Evolutionary conservation across 2,329 filamentous ascomycete genomes (phyloP), one percentile per base, ranked within the genome.

Genomic region (Apiospora pterosperma): DNA sequence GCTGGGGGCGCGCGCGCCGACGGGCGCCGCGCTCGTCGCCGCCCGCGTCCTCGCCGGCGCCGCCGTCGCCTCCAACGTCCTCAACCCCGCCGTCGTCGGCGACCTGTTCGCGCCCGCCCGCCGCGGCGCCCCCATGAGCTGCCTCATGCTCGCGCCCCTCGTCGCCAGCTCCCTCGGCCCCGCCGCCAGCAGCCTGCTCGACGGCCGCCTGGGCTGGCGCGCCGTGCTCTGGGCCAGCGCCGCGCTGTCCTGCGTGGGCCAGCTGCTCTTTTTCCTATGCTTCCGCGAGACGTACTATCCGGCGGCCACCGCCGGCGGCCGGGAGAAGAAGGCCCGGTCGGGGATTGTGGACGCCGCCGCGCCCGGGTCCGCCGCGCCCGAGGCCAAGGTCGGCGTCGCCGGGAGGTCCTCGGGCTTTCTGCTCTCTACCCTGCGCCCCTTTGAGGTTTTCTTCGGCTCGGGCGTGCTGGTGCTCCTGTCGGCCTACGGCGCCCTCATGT

Each of bases 221-320:
- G 71, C 73, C 59, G 80, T 85, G 0, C 72, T 89, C 4, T 83
- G 82, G 77, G 80, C 86, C 64, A 79, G 80, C 10, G 81, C 79
- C 2, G 77, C 69, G 0, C 70, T 88, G 38, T 82, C 85, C 0
- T 71, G 77, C 5, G 66, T 77, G 2, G 85, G 82, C 66, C 84
- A 86, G 72, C 36, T 85, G 0, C 59, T 81, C 5, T 85, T 88
- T 67, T 71, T 88, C 8, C 75, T 76, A 0, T 81, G 76, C 69
- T 87, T 85, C 69, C 75, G 80, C 7, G 88, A 90, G 76, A 90
- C 88, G 14, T 90, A 90, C 74, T n/a, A n/a, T n/a, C 84, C 82
- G 69, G 79, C 87, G 52, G 76, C 80, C 1, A 86, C 90, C 59
- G 72, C 71, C 25, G n/a, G n/a, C n/a, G n/a, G n/a, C n/a, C n/a